Evolutionary conservation across 768 basidiomycete species (phyloP).

Genomic region (Galerina marginata): DNA sequence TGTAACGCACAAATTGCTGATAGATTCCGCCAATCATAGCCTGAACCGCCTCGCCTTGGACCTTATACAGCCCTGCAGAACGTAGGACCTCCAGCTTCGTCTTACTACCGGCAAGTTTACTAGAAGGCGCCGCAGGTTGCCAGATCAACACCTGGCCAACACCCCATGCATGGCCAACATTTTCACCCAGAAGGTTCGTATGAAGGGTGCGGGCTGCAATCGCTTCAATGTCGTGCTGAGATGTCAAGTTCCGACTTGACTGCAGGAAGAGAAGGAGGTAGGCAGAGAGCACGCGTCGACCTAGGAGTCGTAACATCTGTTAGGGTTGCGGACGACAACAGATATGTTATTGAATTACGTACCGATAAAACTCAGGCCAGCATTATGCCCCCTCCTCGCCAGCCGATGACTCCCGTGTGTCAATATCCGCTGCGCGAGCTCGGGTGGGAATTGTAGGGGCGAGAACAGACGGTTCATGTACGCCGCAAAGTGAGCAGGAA

Average conservation of each 20-base stretch:
- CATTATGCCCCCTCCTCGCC: conserved; percentile 74
- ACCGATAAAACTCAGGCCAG: conserved; percentile 77
- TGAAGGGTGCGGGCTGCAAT: conserved; percentile 64
- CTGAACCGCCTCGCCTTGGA: conserved; percentile 77
- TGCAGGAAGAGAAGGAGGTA: conserved; percentile 78
- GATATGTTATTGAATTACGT: conserved; percentile 25
- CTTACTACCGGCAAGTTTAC: conserved; percentile 33
- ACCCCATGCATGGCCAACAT: conserved; percentile 77
- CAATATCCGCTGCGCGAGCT: conserved; percentile 73
- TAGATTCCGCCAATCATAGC: conserved; percentile 79
- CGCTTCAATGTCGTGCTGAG: conserved; percentile 60
- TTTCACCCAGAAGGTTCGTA: conserved; percentile 73
- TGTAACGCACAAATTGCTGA: conserved; percentile 76
- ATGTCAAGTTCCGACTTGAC: conserved; percentile 51
- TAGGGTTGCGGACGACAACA: not conserved
- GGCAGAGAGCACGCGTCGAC: conserved; percentile 77
- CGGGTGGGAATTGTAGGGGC: conserved; percentile 70
- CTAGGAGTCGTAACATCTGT: conserved; percentile 37
- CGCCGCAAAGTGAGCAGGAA: conserved; percentile 26
- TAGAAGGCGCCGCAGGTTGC: conserved; percentile 60
- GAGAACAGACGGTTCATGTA: conserved; percentile 70
- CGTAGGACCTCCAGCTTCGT: conserved; percentile 44
- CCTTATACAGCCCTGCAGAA: conserved; percentile 75
- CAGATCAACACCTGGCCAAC: conserved; percentile 77
- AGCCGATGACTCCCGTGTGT: conserved; percentile 80